Evolutionary conservation across 805 yeast genomes (phyloP), one percentile per base, ranked within the genome.

Genomic region (Huiozyma sinensis): DNA sequence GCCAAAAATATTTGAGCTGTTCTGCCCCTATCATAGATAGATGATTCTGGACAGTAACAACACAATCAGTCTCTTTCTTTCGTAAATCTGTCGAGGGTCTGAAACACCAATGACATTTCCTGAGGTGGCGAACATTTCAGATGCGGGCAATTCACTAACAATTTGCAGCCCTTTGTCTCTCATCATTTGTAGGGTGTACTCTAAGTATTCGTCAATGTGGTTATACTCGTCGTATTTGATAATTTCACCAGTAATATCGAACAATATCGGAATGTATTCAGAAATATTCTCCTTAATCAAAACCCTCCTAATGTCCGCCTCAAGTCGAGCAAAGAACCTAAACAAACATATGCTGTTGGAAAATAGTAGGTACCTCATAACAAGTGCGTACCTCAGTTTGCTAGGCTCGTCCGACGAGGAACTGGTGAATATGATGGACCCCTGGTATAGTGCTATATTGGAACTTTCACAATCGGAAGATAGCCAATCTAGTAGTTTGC

Each of bases 391-490:
- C 12, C 69, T 60, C 6, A 62, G 41, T 38, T 57, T 64, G 6
- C 65, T 47, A 28, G 60, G 60, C 36, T 68, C 70, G 49, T 66
- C 69, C 3, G 68, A 55, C 1, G 58, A 47, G 2, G 59, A 56
- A 24, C 59, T 50, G 29, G 54, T 59, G 47, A 68, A 64, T 40
- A 60, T 55, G 2, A 56, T 41, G 2, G 67, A 57, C 27, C 61
- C 63, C 45, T 68, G 69, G 29, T 61, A 57, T 7, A 69, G 50
- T 0, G 67, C 50, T 35, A 68, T 44, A 37, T 57, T 58, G 0
- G 71, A 59, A 13, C 50, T 47, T 6, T 57, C 56, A 6, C 53
- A 41, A 36, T 61, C 63, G 4, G 61, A 55, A 6, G 58, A 40
- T 29, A 68, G 33, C 61, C 66, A 60, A 43, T 58, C 64, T 8